Conservation (phyloP, 495 filamentous ascomycete genomes). For the Penicillium cataractarum region DNA sequence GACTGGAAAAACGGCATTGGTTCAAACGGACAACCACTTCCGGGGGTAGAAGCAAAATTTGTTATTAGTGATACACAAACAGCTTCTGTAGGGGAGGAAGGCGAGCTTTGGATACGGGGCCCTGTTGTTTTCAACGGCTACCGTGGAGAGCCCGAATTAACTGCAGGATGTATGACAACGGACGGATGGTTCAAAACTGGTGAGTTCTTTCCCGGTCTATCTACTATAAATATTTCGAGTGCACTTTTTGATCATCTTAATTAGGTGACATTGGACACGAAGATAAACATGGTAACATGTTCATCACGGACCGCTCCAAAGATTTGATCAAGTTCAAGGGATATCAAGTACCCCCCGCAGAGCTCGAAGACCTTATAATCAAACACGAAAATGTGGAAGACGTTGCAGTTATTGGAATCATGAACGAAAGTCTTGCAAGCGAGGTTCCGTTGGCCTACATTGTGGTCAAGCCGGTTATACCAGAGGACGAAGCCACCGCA, state of each 20-base stretch:
- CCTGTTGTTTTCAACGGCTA: not conserved
- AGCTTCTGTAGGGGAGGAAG: not conserved
- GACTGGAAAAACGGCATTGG: not conserved
- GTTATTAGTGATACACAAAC: not conserved
- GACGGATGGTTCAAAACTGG: not conserved
- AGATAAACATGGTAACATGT: not conserved
- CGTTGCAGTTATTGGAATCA: not conserved
- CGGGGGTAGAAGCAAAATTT: not conserved
- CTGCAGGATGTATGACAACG: not conserved
- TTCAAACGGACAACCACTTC: not conserved
- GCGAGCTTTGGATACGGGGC: not conserved
- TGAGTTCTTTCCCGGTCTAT: not conserved
- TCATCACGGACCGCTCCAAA: constrained; percentile 1
- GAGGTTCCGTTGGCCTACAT: not conserved
- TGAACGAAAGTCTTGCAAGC: not conserved
- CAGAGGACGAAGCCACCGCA: not conserved
- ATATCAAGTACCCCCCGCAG: not conserved
- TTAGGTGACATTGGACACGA: not conserved
- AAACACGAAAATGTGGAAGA: not conserved
- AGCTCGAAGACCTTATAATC: not conserved
- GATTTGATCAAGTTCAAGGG: constrained; percentile 3
- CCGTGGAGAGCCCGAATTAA: not conserved
- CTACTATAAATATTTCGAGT: too few species aligned
- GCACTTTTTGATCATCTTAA: not conserved
- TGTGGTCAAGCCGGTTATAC: not conserved